Conservation (phyloP, 192 early-diverging fungal genomes). For the Hyaloraphidium curvatum region DNA sequence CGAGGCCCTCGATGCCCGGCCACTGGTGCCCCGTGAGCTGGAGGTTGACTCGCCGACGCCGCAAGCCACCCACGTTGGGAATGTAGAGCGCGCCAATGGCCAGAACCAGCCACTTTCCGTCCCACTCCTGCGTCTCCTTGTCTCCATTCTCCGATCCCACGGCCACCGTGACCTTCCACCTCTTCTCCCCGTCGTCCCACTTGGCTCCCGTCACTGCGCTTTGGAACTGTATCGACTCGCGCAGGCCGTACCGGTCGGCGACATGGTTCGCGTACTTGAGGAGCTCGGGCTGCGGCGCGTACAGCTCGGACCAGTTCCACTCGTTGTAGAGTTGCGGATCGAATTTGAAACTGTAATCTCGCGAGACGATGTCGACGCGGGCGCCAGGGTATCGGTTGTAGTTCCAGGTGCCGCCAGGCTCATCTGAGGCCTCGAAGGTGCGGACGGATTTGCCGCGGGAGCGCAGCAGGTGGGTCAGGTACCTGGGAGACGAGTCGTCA, state of each 20-base stretch:
- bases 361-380: neutral
- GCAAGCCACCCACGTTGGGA: neutral
- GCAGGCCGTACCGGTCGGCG: neutral
- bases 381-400: conserved; percentile 2
- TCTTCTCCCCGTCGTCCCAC: neutral
- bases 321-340: neutral
- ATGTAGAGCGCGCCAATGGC: neutral
- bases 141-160: neutral
- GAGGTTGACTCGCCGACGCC: too few relatives aligned
- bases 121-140: neutral
- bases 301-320: conserved; percentile 1
- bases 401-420: conserved; percentile 2
- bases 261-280: neutral
- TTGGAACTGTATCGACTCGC: neutral
- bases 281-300: neutral
- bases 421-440: neutral
- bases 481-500: neutral
- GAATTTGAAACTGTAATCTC: neutral
- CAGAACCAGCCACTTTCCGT: neutral
- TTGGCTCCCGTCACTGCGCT: neutral
- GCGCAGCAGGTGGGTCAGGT: neutral
- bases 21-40: too few relatives aligned
- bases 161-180: neutral
- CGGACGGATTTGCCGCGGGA: neutral
- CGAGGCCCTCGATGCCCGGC: too few relatives aligned